Conservation (phyloP, 306 rosid genomes). For the apple (Malus domestica) region ASM211411v1 NC_041800.1:28690733-28691232, state of each 20-base stretch:
- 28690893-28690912: conserved; percentile 89
- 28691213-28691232: conserved; percentile 76
- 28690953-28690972: conserved; percentile 71
- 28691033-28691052: conserved; percentile 15
- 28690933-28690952: conserved; percentile 81
- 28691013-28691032: conserved; percentile 73
- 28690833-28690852: conserved; percentile 91
- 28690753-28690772: neutral
- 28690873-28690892: conserved; percentile 85
- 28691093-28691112: conserved; percentile 13
- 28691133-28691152: conserved; percentile 64
- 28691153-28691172: conserved; percentile 96
- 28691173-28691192: conserved; percentile 64
- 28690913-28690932: conserved; percentile 84
- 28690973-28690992: conserved; percentile 64
- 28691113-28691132: conserved; percentile 71
- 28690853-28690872: conserved; percentile 81
- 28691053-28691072: neutral
- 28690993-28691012: conserved; percentile 72
- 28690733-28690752: neutral
- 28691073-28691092: neutral
- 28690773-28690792: neutral
- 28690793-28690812: neutral
- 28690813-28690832: conserved; percentile 11
- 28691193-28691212: conserved; percentile 66